These are phyloP conservation scores for Physcomitrellopsis africana DNA, from an alignment of 225 moss, liverwort and hornwort species.

Conservation along the genomic window DNA sequence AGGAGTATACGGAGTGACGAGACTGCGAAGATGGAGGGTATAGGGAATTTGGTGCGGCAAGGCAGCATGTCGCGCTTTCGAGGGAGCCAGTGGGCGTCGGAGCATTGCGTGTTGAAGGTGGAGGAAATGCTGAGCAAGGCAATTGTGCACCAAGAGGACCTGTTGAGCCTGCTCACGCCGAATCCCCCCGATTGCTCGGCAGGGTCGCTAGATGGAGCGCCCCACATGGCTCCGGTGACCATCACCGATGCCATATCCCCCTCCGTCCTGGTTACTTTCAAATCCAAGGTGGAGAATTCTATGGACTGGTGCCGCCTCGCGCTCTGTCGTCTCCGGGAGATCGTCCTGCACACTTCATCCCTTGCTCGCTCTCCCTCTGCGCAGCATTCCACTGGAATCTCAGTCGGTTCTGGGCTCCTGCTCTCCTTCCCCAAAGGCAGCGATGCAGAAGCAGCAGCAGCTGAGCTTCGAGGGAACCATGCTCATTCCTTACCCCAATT, in stretches of 20 bases:
- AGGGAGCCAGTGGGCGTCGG: constrained; percentile 38
- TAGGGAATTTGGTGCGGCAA: constrained; percentile 25
- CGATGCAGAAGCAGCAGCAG: constrained; percentile 16
- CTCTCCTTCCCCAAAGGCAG: constrained; percentile 24
- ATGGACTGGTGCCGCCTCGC: constrained; percentile 55
- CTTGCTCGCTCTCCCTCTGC: neutral
- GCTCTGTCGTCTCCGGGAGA: constrained; percentile 41
- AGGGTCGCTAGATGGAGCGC: neutral
- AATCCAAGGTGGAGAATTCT: constrained; percentile 46
- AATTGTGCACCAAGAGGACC: constrained; percentile 47
- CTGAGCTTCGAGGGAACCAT: neutral
- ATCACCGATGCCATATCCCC: constrained; percentile 33
- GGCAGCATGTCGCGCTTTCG: constrained; percentile 32
- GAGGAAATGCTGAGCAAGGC: constrained; percentile 57
- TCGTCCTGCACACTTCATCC: constrained; percentile 24
- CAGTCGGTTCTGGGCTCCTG: constrained; percentile 8
- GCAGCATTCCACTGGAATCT: constrained; percentile 27
- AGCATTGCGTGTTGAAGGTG: constrained; percentile 41
- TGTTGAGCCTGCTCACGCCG: constrained; percentile 38
- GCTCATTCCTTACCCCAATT: constrained; percentile 29
- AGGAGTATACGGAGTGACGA: too few species aligned
- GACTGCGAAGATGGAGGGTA: constrained; percentile 26
- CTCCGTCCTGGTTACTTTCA: constrained; percentile 28
- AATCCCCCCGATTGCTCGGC: neutral
- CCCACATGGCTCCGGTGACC: neutral